Evolutionary conservation across 1,284 basidiomycete genomes (phyloP).

Genomic region (Heterobasidion occidentale): DNA sequence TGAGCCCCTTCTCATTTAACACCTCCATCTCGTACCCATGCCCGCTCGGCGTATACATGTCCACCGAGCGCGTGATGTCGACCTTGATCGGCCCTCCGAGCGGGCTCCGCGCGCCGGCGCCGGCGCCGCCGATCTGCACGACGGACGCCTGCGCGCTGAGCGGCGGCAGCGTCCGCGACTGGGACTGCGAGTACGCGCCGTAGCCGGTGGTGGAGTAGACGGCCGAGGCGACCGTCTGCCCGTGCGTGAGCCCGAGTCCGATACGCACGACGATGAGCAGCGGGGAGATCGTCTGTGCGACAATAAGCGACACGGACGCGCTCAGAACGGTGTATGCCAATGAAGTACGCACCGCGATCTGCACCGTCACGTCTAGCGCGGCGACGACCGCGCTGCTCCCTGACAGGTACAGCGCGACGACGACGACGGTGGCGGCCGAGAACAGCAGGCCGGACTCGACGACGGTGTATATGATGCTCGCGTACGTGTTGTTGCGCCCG

Average conservation of each 20-base stretch:
- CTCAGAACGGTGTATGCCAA: neutral
- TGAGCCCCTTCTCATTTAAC: too few relatives aligned
- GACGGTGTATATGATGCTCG: neutral
- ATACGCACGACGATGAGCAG: neutral
- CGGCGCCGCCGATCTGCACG: too few relatives aligned
- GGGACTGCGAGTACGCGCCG: too few relatives aligned
- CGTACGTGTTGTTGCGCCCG: neutral
- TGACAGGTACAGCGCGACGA: neutral
- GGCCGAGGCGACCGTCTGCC: neutral
- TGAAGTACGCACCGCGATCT: neutral
- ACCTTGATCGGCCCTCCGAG: too few relatives aligned
- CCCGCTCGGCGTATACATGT: too few relatives aligned
- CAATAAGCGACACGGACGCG: neutral
- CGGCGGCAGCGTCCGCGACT: too few relatives aligned
- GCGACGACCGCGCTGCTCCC: neutral
- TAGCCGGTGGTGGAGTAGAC: neutral
- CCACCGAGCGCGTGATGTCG: too few relatives aligned
- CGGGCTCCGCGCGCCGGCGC: too few relatives aligned
- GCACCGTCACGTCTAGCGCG: neutral
- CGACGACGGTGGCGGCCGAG: neutral
- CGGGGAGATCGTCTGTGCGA: neutral
- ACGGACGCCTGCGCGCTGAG: too few relatives aligned
- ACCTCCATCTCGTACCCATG: too few relatives aligned
- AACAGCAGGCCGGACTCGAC: neutral
- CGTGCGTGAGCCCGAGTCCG: neutral